These are phyloP conservation scores for Geotrichum restrictum DNA, from an alignment of 1,139 yeast genomes.

Conservation along the genomic window DNA sequence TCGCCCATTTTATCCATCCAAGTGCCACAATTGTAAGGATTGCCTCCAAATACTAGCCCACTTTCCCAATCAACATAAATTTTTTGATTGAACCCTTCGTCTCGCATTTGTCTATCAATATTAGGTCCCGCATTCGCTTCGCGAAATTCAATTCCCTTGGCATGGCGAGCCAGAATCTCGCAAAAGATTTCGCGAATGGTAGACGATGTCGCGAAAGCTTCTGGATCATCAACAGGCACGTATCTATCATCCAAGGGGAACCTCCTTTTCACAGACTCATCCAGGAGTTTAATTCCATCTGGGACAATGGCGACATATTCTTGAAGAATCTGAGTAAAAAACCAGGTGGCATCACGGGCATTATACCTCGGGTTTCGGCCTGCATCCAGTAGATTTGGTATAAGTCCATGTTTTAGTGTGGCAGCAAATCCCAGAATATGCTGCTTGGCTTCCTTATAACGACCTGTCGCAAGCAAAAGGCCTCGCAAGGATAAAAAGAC, in stretches of 20 bases:
- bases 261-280: constrained; percentile 71
- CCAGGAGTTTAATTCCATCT: constrained; percentile 59
- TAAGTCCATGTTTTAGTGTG: constrained; percentile 89
- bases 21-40: constrained; percentile 90
- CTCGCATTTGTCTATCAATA: constrained; percentile 87
- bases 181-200: constrained; percentile 71
- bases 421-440: constrained; percentile 87
- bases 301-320: constrained; percentile 72
- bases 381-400: constrained; percentile 88
- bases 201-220: constrained; percentile 69
- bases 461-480: constrained; percentile 67
- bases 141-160: constrained; percentile 77
- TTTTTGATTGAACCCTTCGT: constrained; percentile 84
- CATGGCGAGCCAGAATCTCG: constrained; percentile 82
- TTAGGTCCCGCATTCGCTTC: constrained; percentile 94
- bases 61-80: constrained; percentile 81
- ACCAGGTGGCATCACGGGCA: constrained; percentile 98
- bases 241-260: constrained; percentile 87
- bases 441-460: constrained; percentile 70
- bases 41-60: constrained; percentile 88
- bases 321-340: constrained; percentile 80
- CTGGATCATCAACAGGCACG: constrained; percentile 61
- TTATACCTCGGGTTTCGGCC: constrained; percentile 92
- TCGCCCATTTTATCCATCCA: constrained; percentile 99
- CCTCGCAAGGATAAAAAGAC: constrained; percentile 87